Evolutionary conservation across 2,329 filamentous ascomycete species (phyloP).

Genomic region (Penicillium sp.): DNA sequence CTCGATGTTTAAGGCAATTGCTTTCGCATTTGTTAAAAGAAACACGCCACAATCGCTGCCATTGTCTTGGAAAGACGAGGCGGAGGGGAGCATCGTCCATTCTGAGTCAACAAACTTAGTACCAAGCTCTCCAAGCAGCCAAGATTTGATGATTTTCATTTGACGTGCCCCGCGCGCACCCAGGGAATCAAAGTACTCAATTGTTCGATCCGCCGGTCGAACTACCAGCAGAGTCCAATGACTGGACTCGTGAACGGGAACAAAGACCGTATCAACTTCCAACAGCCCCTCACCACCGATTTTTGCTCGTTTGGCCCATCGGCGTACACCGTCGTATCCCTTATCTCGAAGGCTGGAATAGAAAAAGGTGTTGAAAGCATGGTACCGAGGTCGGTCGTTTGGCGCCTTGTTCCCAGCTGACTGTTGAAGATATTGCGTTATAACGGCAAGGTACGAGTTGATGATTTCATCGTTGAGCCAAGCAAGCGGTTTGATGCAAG

Average conservation of each 20-base stretch:
- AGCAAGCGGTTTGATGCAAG: constrained; percentile 34
- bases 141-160: constrained; percentile 39
- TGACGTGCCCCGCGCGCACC: constrained; percentile 33
- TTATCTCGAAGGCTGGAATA: constrained; percentile 44
- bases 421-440: constrained; percentile 40
- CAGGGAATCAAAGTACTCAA: constrained; percentile 52
- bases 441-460: constrained; percentile 46
- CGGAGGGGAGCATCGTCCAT: constrained; percentile 42
- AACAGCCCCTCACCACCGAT: constrained; percentile 47
- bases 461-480: constrained; percentile 52
- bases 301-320: constrained; percentile 50
- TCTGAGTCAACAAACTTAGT: constrained; percentile 42
- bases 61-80: constrained; percentile 48
- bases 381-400: constrained; percentile 39
- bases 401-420: constrained; percentile 34
- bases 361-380: constrained; percentile 49
- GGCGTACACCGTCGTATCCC: constrained; percentile 40
- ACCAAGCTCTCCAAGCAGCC: constrained; percentile 46
- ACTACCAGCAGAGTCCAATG: constrained; percentile 53
- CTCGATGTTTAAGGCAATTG: constrained; percentile 46
- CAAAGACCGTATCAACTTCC: constrained; percentile 48
- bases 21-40: constrained; percentile 50
- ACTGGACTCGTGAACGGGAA: constrained; percentile 47
- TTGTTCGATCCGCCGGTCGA: constrained; percentile 42
- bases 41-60: constrained; percentile 53